Evolutionary conservation across 2,329 filamentous ascomycete genomes (phyloP), one percentile per base, ranked within the genome.

Genomic region (Fusarium sp.): DNA sequence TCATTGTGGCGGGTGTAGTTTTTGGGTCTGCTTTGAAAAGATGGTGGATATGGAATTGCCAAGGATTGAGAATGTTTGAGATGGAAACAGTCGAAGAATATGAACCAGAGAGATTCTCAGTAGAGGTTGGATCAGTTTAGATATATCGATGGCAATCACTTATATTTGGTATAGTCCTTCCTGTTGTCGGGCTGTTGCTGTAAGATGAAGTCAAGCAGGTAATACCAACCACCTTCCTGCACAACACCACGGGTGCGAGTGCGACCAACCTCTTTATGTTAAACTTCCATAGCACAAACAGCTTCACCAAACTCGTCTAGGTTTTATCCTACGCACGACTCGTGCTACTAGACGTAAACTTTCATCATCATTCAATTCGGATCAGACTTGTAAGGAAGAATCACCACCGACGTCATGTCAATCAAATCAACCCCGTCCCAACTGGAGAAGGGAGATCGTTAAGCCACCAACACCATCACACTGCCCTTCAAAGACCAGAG

Each of bases 1-100:
- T 77, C 78, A 80, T 80, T 17, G 32, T 68, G 56, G 15, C 26
- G 28, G 19, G n/a, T 39, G 21, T 32, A 34, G 46, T 10, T 24
- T 24, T 34, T 34, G 30, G 48, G 34, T 64, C 19, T 44, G 55
- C n/a, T 48, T 30, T 30, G 44, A 10, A 19, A 7, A 21, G 42
- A 45, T 45, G 48, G 26, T 46, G 38, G 19, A 20, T 26, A 44
- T 5, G 30, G 26, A 26, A 57, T 36, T 19, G 21, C 32, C 12
- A 14, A n/a, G 28, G 30, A 26, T 47, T 23, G 40, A 28, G 53
- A 42, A 20, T 63, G 43, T 67, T 44, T 51, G 49, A 51, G 53
- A 58, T 55, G 10, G 28, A 50, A 48, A 23, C 26, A 46, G 19
- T 49, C 23, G 30, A 56, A 32, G 28, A 42, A 24, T 53, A 26